Percentiles rank a stretch among this genome's conserved stretches.
phyloP scores from a whole-genome alignment of 805 yeast genomes.

The Wickerhamiella kazuoi region DNA sequence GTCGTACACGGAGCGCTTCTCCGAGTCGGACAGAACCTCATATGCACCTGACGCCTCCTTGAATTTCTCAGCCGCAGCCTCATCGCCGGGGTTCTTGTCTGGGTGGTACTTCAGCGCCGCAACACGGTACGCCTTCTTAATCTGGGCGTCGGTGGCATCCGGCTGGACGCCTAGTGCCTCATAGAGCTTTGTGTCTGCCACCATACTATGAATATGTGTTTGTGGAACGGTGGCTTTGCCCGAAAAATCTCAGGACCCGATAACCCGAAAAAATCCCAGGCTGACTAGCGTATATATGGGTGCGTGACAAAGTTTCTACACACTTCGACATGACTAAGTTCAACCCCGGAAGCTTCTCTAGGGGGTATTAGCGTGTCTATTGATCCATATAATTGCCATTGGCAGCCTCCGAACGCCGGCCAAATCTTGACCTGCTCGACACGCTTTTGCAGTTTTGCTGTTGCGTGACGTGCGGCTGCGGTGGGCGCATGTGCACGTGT shows the following conservation, averaged over 20 bases:
- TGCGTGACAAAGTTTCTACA: not conserved
- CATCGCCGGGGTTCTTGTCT: conserved; percentile 49
- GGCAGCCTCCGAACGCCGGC: too few relatives aligned
- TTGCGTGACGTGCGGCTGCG: too few relatives aligned
- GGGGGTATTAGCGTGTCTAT: too few relatives aligned
- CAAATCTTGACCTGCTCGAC: too few relatives aligned
- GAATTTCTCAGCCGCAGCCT: conserved; percentile 89
- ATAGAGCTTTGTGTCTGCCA: conserved; percentile 47
- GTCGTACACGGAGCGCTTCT: conserved; percentile 81
- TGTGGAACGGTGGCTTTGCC: too few relatives aligned
- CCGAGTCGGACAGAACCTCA: conserved; percentile 71
- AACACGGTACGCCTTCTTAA: conserved; percentile 65
- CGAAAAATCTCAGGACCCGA: too few relatives aligned
- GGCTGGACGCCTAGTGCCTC: conserved; percentile 39
- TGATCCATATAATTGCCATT: too few relatives aligned
- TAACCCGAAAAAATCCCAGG: not conserved
- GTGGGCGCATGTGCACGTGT: too few relatives aligned
- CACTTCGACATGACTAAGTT: not conserved
- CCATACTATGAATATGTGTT: conserved; percentile 28
- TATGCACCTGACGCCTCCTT: conserved; percentile 81
- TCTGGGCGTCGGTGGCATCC: conserved; percentile 37
- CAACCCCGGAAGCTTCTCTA: too few relatives aligned
- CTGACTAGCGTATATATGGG: not conserved
- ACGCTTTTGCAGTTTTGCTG: too few relatives aligned
- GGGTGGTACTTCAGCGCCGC: conserved; percentile 69